Base-by-base conservation (phyloP, 179 eudicot genomes). In the Camellia oleifera region DNA sequence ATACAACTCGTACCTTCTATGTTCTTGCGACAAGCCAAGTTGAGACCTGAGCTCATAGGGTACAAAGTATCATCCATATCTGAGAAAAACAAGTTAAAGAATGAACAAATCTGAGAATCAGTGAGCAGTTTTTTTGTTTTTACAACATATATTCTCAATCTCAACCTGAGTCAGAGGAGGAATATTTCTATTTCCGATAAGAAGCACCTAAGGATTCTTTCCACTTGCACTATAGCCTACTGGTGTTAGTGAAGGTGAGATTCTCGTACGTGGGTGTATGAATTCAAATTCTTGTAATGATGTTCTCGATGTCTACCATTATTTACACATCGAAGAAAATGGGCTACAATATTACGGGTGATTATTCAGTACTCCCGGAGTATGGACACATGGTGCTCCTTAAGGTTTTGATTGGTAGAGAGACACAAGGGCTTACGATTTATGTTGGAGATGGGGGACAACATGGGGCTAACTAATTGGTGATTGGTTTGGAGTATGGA, bases 1-100 rank as follows among this genome's bases (percentile, higher is more conserved):
- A 32, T 32, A 32, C 40, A 32, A 32, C 40, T 2, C 23, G n/a
- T 84, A 91, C 99, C 99, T 93, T 93, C 92, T 45, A 95, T 95
- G 75, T 93, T 95, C 82, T 83, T 92, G 74, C 99, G 92, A 77
- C 99, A 95, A 74, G 97, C 98, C 69, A 90, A 76, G 89, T 95
- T 93, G 84, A 95, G 81, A 63, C 99, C 99, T 17, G 90, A 79
- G 87, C 98, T 95, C 86, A 90, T 23, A 64, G 98, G 97, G 83
- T 95, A 95, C 81, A 95, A 72, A 54, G 97, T 93, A 82, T 95
- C 98, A 83, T 95, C 98, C 89, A 95, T 78, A 80, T 95, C 98
- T 95, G 74, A 62, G 17, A 50, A 86, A 3, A 56, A 17, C 3
- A 64, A 42, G 32, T 17, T 5, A 0, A 13, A 14, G 61, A 63